A percentile compares a stretch with the other conserved stretches of the same genome.
Conservation (phyloP, 176 grass and related monocot species). For the Musa acuminata region DNA sequence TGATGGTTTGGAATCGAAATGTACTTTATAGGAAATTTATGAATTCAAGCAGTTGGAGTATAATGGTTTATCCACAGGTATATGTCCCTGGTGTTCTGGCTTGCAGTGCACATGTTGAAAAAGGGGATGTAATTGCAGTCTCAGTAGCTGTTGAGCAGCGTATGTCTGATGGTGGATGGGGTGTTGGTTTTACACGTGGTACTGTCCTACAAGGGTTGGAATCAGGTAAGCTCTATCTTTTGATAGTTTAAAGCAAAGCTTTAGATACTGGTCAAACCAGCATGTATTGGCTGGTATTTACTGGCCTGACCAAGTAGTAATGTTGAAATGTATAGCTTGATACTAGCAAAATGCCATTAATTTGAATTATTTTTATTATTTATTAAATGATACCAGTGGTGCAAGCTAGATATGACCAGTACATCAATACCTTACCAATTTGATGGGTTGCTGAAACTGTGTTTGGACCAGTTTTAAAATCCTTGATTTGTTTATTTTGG, state of each 20-base stretch:
- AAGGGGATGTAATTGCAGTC: constrained; percentile 73
- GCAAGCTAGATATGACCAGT: too few relatives aligned
- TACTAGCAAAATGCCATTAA: too few relatives aligned
- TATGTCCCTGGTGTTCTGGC: constrained; percentile 91
- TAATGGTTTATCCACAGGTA: constrained; percentile 39
- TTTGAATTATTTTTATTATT: too few relatives aligned
- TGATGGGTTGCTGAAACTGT: too few relatives aligned
- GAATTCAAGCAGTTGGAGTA: background rate
- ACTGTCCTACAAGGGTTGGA: constrained; percentile 59
- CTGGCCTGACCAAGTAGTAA: too few relatives aligned
- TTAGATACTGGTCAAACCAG: too few relatives aligned
- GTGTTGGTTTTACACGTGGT: constrained; percentile 84
- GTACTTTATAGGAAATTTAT: constrained; percentile 1
- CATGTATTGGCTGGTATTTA: too few relatives aligned
- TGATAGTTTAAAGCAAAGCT: background rate
- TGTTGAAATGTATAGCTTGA: too few relatives aligned
- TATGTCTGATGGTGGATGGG: constrained; percentile 43
- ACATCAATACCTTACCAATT: too few relatives aligned
- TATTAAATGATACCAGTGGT: too few relatives aligned
- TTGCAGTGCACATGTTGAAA: constrained; percentile 95
- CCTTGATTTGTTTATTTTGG: background rate
- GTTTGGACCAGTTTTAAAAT: too few relatives aligned
- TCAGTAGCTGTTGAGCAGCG: constrained; percentile 76
- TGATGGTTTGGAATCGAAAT: background rate
- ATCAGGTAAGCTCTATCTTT: constrained; percentile 35